Evolutionary conservation across 1,139 yeast genomes (phyloP), one percentile per base, ranked within the genome.

Genomic region (Scheffersomyces cryptocercus): DNA sequence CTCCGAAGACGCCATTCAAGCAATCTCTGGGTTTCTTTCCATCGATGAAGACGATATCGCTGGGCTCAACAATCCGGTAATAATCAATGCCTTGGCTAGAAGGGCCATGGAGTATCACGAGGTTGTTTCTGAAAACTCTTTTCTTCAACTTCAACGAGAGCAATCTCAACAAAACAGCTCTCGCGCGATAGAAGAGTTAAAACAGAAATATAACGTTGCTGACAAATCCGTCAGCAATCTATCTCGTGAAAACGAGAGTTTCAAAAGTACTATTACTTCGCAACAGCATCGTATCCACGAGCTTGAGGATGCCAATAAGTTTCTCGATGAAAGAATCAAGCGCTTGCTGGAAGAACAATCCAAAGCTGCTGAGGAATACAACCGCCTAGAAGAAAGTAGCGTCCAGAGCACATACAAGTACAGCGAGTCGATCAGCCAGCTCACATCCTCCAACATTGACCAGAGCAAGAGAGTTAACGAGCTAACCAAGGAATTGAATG

Each of bases 111-210:
- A 80, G 46, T 68, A 68, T 48, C 77, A 80, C 38, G 73, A 73
- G 3, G 47, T 83, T 32, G 67, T 72, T 45, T 76, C 87, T 1
- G 81, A 81, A 48, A 70, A 74, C 38, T 62, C 80, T 15, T 66
- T 80, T 16, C 59, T 79, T 29, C 79, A 79, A 54, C 72, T 83
- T 20, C 74, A 75, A 41, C 66, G 72, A 42, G 89, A 84, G 54
- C 87, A 81, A 52, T 51, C 70, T 5, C 64, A 70, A 28, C 82
- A 75, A 44, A 52, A 30, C 8, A 41, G 43, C n/a, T 28, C 43
- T 6, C 51, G 49, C 20, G 20, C 36, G 6, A 44, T 55, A 5
- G 54, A 54, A 6, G 53, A 43, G 16, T 48, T 50, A 32, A 54
- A 50, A 24, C 9, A 29, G 3, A 48, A 46, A 39, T 46, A 48